These are phyloP conservation scores for Tolypocladium ophioglossoides DNA, from an alignment of 2,329 filamentous ascomycete genomes.

Conservation along the genomic window DNA sequence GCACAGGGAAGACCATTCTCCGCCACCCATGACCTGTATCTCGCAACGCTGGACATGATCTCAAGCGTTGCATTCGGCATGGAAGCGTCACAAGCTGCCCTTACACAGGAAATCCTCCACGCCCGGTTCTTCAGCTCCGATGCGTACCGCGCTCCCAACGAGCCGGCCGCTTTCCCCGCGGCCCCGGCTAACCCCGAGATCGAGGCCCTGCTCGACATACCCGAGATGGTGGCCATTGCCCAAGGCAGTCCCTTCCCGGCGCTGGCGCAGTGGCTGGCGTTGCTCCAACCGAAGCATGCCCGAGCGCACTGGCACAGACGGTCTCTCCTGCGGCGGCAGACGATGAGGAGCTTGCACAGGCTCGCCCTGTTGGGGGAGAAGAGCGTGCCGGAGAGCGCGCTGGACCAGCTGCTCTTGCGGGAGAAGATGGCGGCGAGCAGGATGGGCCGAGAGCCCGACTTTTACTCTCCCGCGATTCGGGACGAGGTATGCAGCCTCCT, in stretches of 20 bases:
- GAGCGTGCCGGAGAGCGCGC: conserved; percentile 10
- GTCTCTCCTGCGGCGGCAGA: conserved; percentile 11
- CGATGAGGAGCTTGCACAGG: conserved; percentile 8
- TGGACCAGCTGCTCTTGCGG: conserved; percentile 23
- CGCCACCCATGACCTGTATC: conserved; percentile 19
- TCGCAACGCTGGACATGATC: conserved; percentile 23
- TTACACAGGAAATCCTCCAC: conserved; percentile 7
- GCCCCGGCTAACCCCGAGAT: conserved; percentile 9
- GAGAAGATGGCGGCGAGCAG: conserved; percentile 21
- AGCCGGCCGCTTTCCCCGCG: conserved; percentile 7
- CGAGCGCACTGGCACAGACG: conserved; percentile 13
- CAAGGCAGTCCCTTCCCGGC: conserved; percentile 12
- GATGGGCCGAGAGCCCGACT: conserved; percentile 17
- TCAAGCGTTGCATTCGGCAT: conserved; percentile 22
- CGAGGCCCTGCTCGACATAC: conserved; percentile 11
- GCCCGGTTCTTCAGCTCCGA: conserved; percentile 1
- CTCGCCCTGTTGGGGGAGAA: conserved; percentile 4
- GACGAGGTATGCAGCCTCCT: conserved; percentile 18
- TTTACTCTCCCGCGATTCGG: conserved; percentile 19
- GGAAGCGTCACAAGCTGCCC: conserved; percentile 9
- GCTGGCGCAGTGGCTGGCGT: conserved; percentile 9
- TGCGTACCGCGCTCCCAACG: background rate
- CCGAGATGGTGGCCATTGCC: conserved; percentile 14
- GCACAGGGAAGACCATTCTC: conserved; percentile 19
- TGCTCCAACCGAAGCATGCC: conserved; percentile 14